phyloP scores from a whole-genome alignment of 208 protist species.

The Trypanosoma melophagium region DNA sequence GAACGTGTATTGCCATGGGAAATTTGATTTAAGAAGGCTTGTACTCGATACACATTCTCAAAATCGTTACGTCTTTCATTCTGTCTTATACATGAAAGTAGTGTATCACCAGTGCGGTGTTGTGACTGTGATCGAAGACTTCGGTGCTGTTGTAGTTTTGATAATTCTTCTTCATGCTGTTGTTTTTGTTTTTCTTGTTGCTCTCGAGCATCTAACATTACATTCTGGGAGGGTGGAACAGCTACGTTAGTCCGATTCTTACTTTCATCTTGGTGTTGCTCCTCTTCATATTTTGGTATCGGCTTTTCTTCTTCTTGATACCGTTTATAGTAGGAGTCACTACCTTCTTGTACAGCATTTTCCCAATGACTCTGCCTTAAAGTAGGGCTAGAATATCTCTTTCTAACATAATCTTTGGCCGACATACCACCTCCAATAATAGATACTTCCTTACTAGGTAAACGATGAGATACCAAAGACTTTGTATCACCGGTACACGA shows the following conservation, averaged over 20 bases:
- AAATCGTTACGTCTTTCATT: neutral
- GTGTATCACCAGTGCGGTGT: neutral
- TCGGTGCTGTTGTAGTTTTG: neutral
- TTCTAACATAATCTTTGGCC: slow-evolving; percentile 13
- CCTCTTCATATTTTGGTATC: no score
- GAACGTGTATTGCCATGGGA: slow-evolving; percentile 7
- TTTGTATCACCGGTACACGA: neutral
- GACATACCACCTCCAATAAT: neutral
- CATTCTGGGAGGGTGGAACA: no score
- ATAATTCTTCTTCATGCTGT: neutral
- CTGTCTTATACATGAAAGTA: neutral
- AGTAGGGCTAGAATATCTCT: neutral
- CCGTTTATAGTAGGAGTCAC: no score
- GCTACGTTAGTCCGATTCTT: no score
- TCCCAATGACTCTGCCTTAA: slow-evolving; percentile 18
- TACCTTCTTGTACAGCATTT: neutral
- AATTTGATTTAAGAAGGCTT: slow-evolving; percentile 18
- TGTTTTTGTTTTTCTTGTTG: neutral
- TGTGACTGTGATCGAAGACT: neutral
- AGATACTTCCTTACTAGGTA: neutral
- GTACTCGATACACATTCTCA: neutral
- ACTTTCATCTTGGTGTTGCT: no score
- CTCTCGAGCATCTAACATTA: no score
- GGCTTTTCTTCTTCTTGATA: neutral
- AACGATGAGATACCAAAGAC: neutral